Conservation (phyloP, 2,329 filamentous ascomycete species). For the Beauveria sp. region DNA sequence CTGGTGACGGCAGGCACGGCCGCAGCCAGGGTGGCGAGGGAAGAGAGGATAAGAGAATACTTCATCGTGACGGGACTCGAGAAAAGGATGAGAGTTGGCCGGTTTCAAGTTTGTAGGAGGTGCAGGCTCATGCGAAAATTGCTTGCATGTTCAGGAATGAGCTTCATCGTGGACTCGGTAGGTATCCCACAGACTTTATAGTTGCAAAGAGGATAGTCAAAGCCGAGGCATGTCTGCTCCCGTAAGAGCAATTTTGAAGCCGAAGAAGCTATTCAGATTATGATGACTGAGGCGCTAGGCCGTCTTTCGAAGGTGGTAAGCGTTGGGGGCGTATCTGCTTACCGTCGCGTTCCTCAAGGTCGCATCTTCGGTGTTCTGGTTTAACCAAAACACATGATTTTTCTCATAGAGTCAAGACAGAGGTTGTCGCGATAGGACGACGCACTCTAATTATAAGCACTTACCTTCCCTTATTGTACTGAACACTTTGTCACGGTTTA, state of each 20-base stretch:
- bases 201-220: not conserved
- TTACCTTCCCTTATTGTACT: not conserved
- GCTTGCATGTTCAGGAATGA: not conserved
- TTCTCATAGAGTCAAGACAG: too few species aligned
- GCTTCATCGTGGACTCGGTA: not conserved
- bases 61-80: not conserved
- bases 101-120: not conserved
- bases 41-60: not conserved
- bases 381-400: not conserved
- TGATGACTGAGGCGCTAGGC: not conserved
- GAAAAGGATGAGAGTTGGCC: not conserved
- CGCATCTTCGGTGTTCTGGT: not conserved
- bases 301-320: slow-evolving; percentile 5
- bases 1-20: not conserved
- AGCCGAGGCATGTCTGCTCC: not conserved
- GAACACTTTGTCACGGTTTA: not conserved
- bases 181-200: not conserved
- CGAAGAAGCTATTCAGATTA: not conserved
- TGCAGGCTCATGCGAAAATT: not conserved
- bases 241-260: not conserved
- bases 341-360: not conserved
- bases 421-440: not conserved
- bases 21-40: not conserved
- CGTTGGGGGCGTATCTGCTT: not conserved
- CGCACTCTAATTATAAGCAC: not conserved